phyloP scores from a whole-genome alignment of 2,329 filamentous ascomycete genomes.

The Sclerotinia trifoliorum region DNA sequence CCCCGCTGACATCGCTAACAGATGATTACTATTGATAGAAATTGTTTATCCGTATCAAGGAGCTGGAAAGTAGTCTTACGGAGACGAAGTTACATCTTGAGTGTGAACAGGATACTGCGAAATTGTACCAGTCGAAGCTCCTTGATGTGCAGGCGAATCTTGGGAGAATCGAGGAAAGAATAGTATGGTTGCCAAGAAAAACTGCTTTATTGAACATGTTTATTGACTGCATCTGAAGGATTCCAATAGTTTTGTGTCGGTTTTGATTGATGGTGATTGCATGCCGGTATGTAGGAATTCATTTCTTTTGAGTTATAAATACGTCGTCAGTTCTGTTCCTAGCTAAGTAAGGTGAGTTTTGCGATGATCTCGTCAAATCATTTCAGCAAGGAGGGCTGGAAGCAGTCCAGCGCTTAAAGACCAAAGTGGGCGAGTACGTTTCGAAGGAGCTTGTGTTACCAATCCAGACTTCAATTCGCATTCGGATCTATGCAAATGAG shows the following conservation, averaged over 20 bases:
- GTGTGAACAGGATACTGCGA: slow-evolving; percentile 23
- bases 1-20: background rate
- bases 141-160: slow-evolving; percentile 10
- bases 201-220: background rate
- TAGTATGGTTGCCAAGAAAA: background rate
- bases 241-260: slow-evolving; percentile 37
- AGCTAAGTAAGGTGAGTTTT: background rate
- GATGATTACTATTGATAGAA: slow-evolving; percentile 9
- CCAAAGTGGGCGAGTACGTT: slow-evolving; percentile 20
- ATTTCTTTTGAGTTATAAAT: background rate
- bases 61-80: slow-evolving; percentile 19
- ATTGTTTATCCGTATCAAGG: slow-evolving; percentile 20
- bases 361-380: slow-evolving; percentile 9
- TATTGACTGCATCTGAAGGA: slow-evolving; percentile 8
- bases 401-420: background rate
- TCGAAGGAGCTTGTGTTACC: slow-evolving; percentile 19
- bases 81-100: slow-evolving; percentile 24
- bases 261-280: slow-evolving; percentile 44
- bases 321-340: background rate
- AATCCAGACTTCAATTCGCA: slow-evolving; percentile 36
- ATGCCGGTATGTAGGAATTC: slow-evolving; percentile 40
- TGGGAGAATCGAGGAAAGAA: background rate
- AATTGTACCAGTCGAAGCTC: slow-evolving; percentile 21
- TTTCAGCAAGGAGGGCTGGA: slow-evolving; percentile 1
- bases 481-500: slow-evolving; percentile 45